These are phyloP conservation scores for Ascodesmis nigricans DNA, from an alignment of 495 filamentous ascomycete genomes.

Conservation along the genomic window DNA sequence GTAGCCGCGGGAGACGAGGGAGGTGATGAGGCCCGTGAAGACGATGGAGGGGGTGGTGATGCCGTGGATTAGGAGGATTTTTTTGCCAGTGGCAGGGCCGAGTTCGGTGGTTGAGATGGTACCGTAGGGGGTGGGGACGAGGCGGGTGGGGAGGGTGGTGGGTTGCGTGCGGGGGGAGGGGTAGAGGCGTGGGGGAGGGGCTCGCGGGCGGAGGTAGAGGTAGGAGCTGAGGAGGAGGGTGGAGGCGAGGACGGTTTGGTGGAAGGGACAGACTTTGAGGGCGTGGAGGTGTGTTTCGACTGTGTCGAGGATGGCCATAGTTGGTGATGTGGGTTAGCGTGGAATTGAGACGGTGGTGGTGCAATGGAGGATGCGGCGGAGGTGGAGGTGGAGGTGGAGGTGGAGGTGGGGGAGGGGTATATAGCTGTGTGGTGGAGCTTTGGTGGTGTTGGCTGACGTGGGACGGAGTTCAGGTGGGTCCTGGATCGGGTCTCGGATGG, in stretches of 20 bases:
- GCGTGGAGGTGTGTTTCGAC: conserved; percentile 2
- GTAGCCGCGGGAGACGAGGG: conserved; percentile 1
- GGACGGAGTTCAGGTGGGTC: no score
- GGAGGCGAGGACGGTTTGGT: conserved; percentile 25
- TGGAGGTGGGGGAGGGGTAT: no score
- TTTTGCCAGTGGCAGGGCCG: conserved; percentile 58
- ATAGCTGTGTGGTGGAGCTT: no score
- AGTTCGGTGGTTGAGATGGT: conserved; percentile 71
- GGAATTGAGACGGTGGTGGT: conserved; percentile 4
- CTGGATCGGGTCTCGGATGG: no score
- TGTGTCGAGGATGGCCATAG: conserved; percentile 5
- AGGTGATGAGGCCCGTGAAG: background rate
- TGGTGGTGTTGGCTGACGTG: no score
- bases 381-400: background rate
- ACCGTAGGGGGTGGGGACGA: conserved; percentile 60
- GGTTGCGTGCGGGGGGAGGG: conserved; percentile 36
- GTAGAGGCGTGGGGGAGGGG: conserved; percentile 22
- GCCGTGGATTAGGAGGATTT: conserved; percentile 66
- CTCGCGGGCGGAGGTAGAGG: conserved; percentile 24
- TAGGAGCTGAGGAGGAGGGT: conserved; percentile 27
- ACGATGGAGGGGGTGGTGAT: conserved; percentile 67
- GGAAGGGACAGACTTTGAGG: conserved; percentile 12
- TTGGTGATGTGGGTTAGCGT: no score
- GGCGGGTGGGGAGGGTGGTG: conserved; percentile 45
- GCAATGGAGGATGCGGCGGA: background rate